These are phyloP conservation scores for Leucaena leucocephala DNA, from an alignment of 306 rosid species.

Conservation along the genomic window DNA sequence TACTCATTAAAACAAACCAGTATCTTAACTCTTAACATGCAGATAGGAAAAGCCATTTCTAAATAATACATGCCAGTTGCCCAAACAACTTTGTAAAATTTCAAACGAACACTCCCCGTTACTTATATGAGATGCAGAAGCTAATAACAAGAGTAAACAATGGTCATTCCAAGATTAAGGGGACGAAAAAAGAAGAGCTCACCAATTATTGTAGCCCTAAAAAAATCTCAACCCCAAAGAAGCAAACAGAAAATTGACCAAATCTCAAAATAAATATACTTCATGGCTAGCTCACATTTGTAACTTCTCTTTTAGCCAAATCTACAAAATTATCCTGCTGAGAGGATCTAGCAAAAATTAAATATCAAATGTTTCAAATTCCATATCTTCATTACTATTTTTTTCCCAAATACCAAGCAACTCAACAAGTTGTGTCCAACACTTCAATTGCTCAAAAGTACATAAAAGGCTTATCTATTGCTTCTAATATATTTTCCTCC, in stretches of 20 bases:
- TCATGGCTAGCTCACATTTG: background rate
- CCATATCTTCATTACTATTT: background rate
- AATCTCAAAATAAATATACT: slow-evolving; percentile 16
- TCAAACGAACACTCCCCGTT: no score
- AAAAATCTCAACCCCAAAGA: slow-evolving; percentile 13
- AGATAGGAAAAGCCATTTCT: background rate
- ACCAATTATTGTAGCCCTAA: slow-evolving; percentile 3
- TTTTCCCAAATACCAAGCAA: slow-evolving; percentile 19
- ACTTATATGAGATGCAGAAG: no score
- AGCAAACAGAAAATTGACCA: slow-evolving; percentile 7
- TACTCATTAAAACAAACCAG: slow-evolving; percentile 21
- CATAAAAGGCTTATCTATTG: slow-evolving; percentile 14
- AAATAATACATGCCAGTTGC: background rate
- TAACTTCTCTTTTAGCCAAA: slow-evolving; percentile 19
- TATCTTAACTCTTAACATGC: background rate
- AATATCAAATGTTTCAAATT: background rate
- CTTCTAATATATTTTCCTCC: slow-evolving; percentile 18
- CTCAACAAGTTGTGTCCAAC: slow-evolving; percentile 5
- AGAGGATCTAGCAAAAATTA: slow-evolving; percentile 16
- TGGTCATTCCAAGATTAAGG: background rate
- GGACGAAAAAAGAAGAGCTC: background rate
- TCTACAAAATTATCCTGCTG: slow-evolving; percentile 6
- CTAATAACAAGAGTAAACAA: background rate
- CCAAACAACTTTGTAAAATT: no score
- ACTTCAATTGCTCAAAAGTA: slow-evolving; percentile 11